Percentiles rank a stretch among this genome's conserved stretches.
These are phyloP conservation scores for Berkeleyomyces rouxiae DNA, from an alignment of 2,329 filamentous ascomycete species.

Conservation along the genomic window DNA sequence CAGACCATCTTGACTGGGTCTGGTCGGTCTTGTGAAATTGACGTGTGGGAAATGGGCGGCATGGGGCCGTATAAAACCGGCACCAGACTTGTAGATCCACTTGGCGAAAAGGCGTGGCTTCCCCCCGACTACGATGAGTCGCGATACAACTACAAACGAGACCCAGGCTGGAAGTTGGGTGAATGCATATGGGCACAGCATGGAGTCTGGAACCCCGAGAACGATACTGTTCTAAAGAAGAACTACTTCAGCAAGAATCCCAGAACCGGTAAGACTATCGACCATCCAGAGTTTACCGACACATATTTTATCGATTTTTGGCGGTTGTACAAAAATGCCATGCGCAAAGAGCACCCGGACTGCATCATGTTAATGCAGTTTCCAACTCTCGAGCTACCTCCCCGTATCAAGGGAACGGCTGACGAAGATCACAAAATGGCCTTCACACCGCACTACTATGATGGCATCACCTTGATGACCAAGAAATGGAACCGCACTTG, in stretches of 20 bases:
- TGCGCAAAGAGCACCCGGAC: conserved; percentile 60
- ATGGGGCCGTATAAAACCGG: conserved; percentile 87
- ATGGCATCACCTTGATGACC: conserved; percentile 88
- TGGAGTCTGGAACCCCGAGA: conserved; percentile 76
- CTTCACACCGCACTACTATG: conserved; percentile 91
- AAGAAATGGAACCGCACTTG: conserved; percentile 98
- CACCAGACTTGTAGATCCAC: conserved; percentile 65
- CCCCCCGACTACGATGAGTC: conserved; percentile 58
- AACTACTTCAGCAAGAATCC: conserved; percentile 79
- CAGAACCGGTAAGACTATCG: conserved; percentile 51
- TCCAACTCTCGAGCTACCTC: conserved; percentile 81
- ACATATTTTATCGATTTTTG: conserved; percentile 82
- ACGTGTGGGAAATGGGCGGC: conserved; percentile 84
- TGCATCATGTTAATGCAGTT: conserved; percentile 84
- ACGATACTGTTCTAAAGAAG: conserved; percentile 61
- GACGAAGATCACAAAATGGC: conserved; percentile 85
- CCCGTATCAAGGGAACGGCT: conserved; percentile 65
- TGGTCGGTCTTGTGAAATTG: conserved; percentile 74
- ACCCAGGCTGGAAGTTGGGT: conserved; percentile 79
- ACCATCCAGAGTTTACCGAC: conserved; percentile 79
- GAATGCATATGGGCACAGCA: conserved; percentile 95
- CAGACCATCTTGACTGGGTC: conserved; percentile 87
- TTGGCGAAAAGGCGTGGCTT: conserved; percentile 74
- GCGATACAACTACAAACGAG: conserved; percentile 78
- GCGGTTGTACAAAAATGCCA: conserved; percentile 54